These are phyloP conservation scores for Cicer pinnatifidum DNA, from an alignment of 306 rosid species.

Conservation along the genomic window DNA sequence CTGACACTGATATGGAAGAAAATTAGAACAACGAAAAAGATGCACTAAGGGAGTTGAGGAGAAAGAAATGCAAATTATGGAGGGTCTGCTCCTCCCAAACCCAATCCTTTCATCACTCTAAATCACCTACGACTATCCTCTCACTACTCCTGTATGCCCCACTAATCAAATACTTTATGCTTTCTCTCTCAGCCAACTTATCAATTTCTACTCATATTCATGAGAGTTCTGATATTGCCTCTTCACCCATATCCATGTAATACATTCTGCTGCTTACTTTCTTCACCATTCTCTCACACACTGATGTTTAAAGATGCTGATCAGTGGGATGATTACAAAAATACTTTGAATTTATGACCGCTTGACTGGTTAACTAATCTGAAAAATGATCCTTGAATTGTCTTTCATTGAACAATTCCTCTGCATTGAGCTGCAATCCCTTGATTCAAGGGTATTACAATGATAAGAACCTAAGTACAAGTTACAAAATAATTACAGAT, in stretches of 20 bases:
- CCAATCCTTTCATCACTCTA: conserved; percentile 33
- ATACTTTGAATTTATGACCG: not conserved
- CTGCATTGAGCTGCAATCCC: not conserved
- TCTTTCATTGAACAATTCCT: conserved; percentile 6
- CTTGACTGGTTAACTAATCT: conserved; percentile 6
- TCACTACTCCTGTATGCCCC: not conserved
- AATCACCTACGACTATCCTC: conserved; percentile 8
- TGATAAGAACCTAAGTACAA: not conserved
- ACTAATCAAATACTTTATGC: not conserved
- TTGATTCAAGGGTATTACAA: conserved; percentile 1
- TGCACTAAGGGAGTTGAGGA: not conserved
- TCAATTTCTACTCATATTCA: conserved; percentile 24
- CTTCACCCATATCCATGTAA: not conserved
- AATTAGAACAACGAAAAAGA: conserved; percentile 33
- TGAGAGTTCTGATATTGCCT: not conserved
- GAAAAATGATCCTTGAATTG: not conserved
- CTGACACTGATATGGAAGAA: not conserved
- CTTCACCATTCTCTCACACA: not conserved
- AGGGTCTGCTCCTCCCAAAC: not conserved
- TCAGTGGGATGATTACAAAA: not conserved
- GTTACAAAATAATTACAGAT: conserved; percentile 16
- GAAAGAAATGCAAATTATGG: not conserved
- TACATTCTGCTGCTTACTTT: conserved; percentile 5
- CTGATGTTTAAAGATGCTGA: conserved; percentile 1
- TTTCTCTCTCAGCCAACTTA: conserved; percentile 1